Evolutionary conservation across 2,329 filamentous ascomycete genomes (phyloP).

Genomic region (Aureobasidium sp.): DNA sequence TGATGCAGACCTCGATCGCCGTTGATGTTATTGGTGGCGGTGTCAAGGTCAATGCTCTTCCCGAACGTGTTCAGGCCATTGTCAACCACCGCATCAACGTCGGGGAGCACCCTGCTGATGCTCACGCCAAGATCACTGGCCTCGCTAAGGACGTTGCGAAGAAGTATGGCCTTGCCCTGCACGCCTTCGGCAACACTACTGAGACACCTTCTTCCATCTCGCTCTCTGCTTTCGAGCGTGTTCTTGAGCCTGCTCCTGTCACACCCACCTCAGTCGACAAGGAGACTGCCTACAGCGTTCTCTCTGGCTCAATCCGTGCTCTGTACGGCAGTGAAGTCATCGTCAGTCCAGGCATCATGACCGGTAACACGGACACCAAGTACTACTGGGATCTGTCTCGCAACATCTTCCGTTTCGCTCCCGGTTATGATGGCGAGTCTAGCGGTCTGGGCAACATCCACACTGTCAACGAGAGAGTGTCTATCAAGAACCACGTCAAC

Average conservation of each 20-base stretch:
- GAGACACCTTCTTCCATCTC: constrained; percentile 24
- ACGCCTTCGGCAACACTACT: constrained; percentile 38
- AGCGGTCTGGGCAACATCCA: constrained; percentile 25
- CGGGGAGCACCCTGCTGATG: constrained; percentile 40
- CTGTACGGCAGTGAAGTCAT: constrained; percentile 35
- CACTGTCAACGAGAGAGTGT: constrained; percentile 26
- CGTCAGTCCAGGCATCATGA: constrained; percentile 28
- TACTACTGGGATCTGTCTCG: constrained; percentile 29
- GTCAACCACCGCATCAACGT: constrained; percentile 52
- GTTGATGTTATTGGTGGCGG: constrained; percentile 47
- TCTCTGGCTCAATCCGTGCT: constrained; percentile 36
- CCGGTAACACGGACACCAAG: constrained; percentile 28
- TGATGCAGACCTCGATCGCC: constrained; percentile 50
- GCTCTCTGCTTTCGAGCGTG: constrained; percentile 20
- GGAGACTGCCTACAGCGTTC: constrained; percentile 25
- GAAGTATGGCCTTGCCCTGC: constrained; percentile 41
- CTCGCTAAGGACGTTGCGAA: constrained; percentile 39
- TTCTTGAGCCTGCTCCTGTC: constrained; percentile 26
- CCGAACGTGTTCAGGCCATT: constrained; percentile 43
- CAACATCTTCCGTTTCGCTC: constrained; percentile 30
- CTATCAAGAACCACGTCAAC: constrained; percentile 34
- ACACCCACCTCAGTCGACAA: constrained; percentile 28
- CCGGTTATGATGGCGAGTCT: constrained; percentile 24
- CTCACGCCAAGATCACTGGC: constrained; percentile 39
- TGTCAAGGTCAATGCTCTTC: constrained; percentile 50